Base-by-base conservation (phyloP, 192 early-diverging fungal species). In the Spizellomyces punctatus region DNA sequence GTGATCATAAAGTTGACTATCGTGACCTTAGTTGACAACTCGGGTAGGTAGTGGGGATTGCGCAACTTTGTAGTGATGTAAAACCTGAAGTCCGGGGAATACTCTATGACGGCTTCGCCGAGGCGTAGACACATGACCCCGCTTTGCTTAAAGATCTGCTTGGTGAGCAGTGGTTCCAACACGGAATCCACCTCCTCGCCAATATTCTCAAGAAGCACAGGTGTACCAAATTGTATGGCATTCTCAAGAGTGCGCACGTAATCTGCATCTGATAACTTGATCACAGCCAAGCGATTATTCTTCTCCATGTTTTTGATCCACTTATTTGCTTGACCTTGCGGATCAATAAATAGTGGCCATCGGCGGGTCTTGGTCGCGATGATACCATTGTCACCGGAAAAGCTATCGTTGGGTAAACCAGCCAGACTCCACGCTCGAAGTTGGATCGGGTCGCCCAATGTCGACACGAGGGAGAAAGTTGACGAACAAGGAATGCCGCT, bases 291-390 rank as follows among this genome's bases (percentile, higher is more conserved):
- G 1, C 78, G 66, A 52, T 88, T 88, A 21, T 54, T 60, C 66
- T 88, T 88, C 72, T 88, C 86, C 81, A 87, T 81, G 69, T 87
- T 88, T 64, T 88, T 88, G 54, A 88, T 77, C 86, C 86, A 88
- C 59, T 88, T 88, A 77, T 88, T 88, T 46, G 86, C 86, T 69
- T 88, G 86, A 3, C 86, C 86, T 64, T 88, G 85, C 8, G 86
- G 86, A 66, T 88, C 85, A 60, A 88, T 84, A 62, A 88, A 87
- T 12, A 88, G 69, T 16, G 82, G 82, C 86, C 86, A 88, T 21
- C 86, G 77, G 17, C 85, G 74, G 0, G 86, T 81, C 46, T 82
- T 88, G 8, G 78, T 73, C 2, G 86, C 55, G 42, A 88, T 87
- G 56, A 88, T 88, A 10, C 86, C 86, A 57, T 88, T 88, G 66